Evolutionary conservation across 23 red algal species (phyloP), one percentile per base, ranked within the genome.

Genomic region (Chondrus crispus): DNA sequence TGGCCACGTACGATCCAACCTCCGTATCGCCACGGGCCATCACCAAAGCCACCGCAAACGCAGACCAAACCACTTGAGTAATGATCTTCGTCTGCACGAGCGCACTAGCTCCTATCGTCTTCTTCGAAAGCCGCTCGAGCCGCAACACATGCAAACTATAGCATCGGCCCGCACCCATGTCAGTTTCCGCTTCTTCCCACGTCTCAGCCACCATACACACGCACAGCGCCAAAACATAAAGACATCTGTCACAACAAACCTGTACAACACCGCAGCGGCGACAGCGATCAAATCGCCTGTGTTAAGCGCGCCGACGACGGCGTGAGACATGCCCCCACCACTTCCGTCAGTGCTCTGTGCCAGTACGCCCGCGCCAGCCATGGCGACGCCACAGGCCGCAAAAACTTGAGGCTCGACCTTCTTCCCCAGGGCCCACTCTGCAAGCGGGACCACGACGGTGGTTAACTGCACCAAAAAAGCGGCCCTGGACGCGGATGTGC

Each of bases 401-500:
- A 49, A 50, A 5, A 81, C 38, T 38, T 22, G 40, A 2, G 57
- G 47, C 8, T 22, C 47, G 22, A 86, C 30, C 11, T 12, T 38
- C 47, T 43, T 10, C 42, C 94, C 94, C 46, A 91, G 83, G 8
- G 40, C 41, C 1, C 24, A 33, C 7, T 5, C 38, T 13, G 54
- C 26, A 24, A 78, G 3, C 18, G 94, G 94, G 18, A 96, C 94
- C 9, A 96, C 53, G 42, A 91, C 76, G 7, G 85, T 91, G 35
- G 66, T 87, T 3, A 96, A 69, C 69, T 96, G 94, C 41, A 91
- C 63, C 16, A 96, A 68, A 24, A 96, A 74, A 42, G 93, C 84
- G 32, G 85, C 46, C 14, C 93, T 71, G 29, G 93, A 57, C n/a
- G 93, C 85, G 22, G 85, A 71, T 0, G 94, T 96, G 51, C 37